Conservation (phyloP, 148 eudicot genomes). For the Persicaria maculosa region DNA sequence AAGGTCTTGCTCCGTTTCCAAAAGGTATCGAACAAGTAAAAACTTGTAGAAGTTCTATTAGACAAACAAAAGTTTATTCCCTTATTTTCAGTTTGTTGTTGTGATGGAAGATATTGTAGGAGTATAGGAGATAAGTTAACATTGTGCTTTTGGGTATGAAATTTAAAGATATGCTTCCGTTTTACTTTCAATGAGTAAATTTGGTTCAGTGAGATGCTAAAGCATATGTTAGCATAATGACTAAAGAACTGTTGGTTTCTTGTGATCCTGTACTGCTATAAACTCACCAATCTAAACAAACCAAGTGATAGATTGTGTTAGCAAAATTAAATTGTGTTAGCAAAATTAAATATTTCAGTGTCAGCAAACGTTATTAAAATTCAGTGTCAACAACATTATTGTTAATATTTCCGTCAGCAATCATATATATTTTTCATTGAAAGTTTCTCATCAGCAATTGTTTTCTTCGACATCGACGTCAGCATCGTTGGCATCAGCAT, state of each 20-base stretch:
- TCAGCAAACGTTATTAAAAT: too few species aligned
- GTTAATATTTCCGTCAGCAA: too few species aligned
- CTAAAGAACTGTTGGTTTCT: background rate
- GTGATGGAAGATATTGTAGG: background rate
- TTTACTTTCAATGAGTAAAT: background rate
- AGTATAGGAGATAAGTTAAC: background rate
- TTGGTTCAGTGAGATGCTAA: background rate
- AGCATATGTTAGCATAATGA: background rate
- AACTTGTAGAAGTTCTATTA: background rate
- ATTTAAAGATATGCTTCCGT: background rate
- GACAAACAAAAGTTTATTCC: background rate
- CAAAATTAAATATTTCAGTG: too few species aligned
- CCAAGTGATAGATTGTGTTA: background rate
- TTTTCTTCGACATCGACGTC: too few species aligned
- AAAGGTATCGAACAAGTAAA: slow-evolving; percentile 18
- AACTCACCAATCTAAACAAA: background rate
- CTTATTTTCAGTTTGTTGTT: background rate
- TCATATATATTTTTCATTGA: too few species aligned
- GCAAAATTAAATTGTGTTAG: too few species aligned
- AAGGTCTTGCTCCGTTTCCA: slow-evolving; percentile 36
- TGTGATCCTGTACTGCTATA: background rate
- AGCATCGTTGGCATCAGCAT: too few species aligned
- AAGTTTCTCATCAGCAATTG: too few species aligned
- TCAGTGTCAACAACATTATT: too few species aligned
- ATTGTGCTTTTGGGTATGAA: background rate